Conservation (phyloP, 441 rosid genomes). For the Sinapis alba region DNA sequence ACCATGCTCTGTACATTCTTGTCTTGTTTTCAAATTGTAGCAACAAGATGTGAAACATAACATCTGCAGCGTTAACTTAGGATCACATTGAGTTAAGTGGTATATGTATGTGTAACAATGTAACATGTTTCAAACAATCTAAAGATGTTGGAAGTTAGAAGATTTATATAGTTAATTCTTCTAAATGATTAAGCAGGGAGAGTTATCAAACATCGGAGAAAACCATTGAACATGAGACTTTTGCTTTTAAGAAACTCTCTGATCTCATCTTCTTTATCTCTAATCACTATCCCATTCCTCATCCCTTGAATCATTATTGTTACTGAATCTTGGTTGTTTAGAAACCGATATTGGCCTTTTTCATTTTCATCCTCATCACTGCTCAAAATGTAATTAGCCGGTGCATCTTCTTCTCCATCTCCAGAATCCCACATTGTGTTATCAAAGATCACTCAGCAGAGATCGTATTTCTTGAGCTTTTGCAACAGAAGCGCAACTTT, state of each 20-base stretch:
- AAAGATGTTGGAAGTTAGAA: background rate
- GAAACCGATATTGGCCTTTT: conserved; percentile 25
- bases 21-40: background rate
- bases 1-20: conserved; percentile 5
- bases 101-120: background rate
- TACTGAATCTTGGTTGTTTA: conserved; percentile 23
- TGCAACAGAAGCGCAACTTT: conserved; percentile 87
- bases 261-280: background rate
- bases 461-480: conserved; percentile 91
- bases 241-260: conserved; percentile 3
- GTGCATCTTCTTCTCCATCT: conserved; percentile 44
- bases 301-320: conserved; percentile 46
- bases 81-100: too few relatives aligned
- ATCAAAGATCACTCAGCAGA: conserved; percentile 70
- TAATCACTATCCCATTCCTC: conserved; percentile 65
- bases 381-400: conserved; percentile 50
- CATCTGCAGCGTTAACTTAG: too few relatives aligned
- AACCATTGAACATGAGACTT: background rate
- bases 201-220: too few relatives aligned
- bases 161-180: too few relatives aligned
- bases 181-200: too few relatives aligned
- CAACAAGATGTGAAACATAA: background rate
- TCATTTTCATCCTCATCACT: conserved; percentile 48
- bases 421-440: conserved; percentile 72
- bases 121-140: background rate